Evolutionary conservation across 2,329 filamentous ascomycete species (phyloP).

Genomic region (Aureobasidium sp.): DNA sequence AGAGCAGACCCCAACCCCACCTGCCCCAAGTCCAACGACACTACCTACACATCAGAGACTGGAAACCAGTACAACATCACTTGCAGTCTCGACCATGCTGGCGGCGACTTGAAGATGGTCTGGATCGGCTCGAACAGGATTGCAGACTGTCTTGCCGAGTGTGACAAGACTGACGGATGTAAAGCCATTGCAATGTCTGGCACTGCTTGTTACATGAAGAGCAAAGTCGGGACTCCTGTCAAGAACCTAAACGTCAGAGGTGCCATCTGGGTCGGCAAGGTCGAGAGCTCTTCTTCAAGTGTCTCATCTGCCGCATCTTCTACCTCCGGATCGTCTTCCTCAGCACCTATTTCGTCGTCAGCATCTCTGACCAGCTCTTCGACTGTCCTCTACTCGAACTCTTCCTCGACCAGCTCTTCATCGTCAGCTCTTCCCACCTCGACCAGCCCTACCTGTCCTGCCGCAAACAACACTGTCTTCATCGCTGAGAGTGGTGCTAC

Average conservation of each 20-base stretch:
- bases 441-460: constrained; percentile 10
- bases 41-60: constrained; percentile 17
- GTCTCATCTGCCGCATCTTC: neutral
- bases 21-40: constrained; percentile 20
- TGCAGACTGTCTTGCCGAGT: constrained; percentile 11
- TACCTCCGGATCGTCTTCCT: neutral
- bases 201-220: constrained; percentile 15
- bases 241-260: neutral
- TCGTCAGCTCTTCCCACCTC: neutral
- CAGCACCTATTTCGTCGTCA: neutral
- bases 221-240: neutral
- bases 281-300: neutral
- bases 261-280: neutral
- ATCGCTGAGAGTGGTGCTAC: constrained; percentile 2
- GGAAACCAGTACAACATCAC: constrained; percentile 20
- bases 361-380: neutral
- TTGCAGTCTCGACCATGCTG: constrained; percentile 22
- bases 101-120: constrained; percentile 18
- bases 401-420: neutral
- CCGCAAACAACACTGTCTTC: constrained; percentile 9
- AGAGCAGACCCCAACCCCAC: constrained; percentile 10
- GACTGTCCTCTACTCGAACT: neutral
- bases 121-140: constrained; percentile 14
- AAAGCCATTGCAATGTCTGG: constrained; percentile 12
- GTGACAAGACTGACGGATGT: constrained; percentile 3